A percentile compares a stretch with the other conserved stretches of the same genome.
Evolutionary conservation across 1,284 basidiomycete genomes (phyloP).

Genomic region (Acaromyces ingoldii): DNA sequence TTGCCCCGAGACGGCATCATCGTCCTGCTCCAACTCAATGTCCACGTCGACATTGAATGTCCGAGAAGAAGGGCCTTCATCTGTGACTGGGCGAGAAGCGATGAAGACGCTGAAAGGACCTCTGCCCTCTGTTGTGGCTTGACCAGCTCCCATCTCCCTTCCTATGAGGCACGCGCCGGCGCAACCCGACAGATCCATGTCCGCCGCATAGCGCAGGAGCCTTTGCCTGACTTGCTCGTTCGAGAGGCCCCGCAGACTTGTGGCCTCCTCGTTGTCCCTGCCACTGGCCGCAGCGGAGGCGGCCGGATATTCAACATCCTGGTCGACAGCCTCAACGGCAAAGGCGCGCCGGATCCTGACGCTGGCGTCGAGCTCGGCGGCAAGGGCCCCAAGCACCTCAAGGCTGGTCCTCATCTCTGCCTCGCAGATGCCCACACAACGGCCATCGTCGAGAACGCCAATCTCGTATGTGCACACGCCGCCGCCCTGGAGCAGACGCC

Average conservation of each 20-base stretch:
- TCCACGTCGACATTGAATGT: not conserved
- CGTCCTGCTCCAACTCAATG: not conserved
- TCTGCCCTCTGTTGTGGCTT: not conserved
- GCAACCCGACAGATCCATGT: not conserved
- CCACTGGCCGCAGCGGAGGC: not conserved
- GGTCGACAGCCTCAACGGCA: not conserved
- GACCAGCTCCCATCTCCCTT: not conserved
- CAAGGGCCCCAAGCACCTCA: conserved; percentile 37
- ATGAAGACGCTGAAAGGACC: too few relatives aligned
- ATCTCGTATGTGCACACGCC: conserved; percentile 48
- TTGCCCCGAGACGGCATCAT: not conserved
- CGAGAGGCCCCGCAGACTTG: too few relatives aligned
- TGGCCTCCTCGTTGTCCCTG: not conserved
- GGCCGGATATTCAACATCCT: not conserved
- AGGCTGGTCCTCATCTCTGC: conserved; percentile 42
- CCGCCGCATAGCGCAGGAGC: not conserved
- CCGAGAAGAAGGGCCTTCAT: not conserved
- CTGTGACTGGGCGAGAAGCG: too few relatives aligned
- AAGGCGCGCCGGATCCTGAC: not conserved
- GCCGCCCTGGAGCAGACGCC: conserved; percentile 48
- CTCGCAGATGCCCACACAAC: conserved; percentile 34
- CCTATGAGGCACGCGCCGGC: too few relatives aligned
- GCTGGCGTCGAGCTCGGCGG: conserved; percentile 28
- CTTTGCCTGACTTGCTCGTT: not conserved
- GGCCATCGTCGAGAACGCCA: conserved; percentile 49